Percentiles rank a stretch among this genome's conserved stretches.
Evolutionary conservation across 2,329 filamentous ascomycete species (phyloP).

Genomic region (Botryotinia convoluta): DNA sequence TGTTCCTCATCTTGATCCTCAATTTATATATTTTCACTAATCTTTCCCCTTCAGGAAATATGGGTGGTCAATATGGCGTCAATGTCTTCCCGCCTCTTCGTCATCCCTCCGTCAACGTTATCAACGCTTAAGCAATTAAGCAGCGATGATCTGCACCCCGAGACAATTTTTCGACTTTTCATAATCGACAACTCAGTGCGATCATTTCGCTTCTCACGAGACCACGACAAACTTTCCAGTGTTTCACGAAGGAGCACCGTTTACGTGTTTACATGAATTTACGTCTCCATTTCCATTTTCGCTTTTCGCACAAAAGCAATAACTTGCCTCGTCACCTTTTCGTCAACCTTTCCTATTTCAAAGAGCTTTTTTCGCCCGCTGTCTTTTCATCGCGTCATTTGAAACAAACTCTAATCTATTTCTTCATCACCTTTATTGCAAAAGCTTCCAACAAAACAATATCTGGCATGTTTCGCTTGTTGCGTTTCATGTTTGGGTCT

Average conservation of each 20-base stretch:
- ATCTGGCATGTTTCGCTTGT: constrained; percentile 9
- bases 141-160: neutral
- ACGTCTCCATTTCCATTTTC: constrained; percentile 1
- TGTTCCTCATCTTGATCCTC: neutral
- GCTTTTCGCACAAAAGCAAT: constrained; percentile 2
- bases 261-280: neutral
- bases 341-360: neutral
- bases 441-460: neutral
- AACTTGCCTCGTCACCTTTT: neutral
- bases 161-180: neutral
- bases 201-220: neutral
- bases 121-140: constrained; percentile 10
- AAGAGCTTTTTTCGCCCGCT: neutral
- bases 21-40: neutral
- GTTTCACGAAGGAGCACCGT: neutral
- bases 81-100: constrained; percentile 20
- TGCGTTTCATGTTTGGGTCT: neutral
- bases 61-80: constrained; percentile 19
- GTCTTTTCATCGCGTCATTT: neutral
- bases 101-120: neutral
- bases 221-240: constrained; percentile 1
- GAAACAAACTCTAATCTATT: neutral
- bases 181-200: neutral
- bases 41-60: constrained; percentile 6
- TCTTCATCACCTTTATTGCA: neutral